These are phyloP conservation scores for Chlamydomonas schloesseri DNA, from an alignment of 139 green algal species.

Conservation along the genomic window DNA sequence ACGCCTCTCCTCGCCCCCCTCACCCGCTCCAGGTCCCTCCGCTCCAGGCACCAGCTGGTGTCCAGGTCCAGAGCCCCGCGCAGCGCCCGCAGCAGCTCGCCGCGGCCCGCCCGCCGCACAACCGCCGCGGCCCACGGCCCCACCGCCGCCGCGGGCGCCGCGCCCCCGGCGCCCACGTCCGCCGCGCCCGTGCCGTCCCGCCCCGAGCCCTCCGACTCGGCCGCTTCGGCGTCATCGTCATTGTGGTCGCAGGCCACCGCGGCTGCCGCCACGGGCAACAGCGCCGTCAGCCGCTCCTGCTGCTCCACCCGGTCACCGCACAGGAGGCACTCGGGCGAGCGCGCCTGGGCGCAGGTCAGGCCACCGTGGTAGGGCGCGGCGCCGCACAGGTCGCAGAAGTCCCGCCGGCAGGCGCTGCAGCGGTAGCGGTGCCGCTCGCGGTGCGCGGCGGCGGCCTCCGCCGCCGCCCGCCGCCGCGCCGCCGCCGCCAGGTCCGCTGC, in stretches of 20 bases:
- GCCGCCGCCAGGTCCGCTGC: too few relatives aligned
- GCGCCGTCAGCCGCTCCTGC: background rate
- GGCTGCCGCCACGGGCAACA: background rate
- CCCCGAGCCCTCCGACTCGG: background rate
- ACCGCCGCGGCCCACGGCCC: background rate
- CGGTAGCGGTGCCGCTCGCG: conserved; percentile 36
- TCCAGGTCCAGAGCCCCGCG: conserved; percentile 23
- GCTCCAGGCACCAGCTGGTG: conserved; percentile 34
- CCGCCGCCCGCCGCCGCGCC: background rate
- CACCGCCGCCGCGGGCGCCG: background rate
- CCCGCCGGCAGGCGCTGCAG: conserved; percentile 25
- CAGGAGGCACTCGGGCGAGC: conserved; percentile 34
- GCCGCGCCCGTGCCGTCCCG: background rate
- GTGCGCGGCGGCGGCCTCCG: background rate
- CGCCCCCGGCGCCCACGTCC: too few relatives aligned
- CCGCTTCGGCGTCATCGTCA: background rate
- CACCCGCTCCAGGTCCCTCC: conserved; percentile 37
- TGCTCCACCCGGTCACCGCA: conserved; percentile 28
- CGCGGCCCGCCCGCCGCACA: background rate
- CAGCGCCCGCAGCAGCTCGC: conserved; percentile 8
- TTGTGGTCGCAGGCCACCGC: background rate
- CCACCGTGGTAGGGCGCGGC: conserved; percentile 39
- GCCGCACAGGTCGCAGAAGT: conserved; percentile 48
- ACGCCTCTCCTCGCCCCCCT: background rate
- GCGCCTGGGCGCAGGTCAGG: conserved; percentile 28